Evolutionary conservation across 257 asterid genomes (phyloP), one percentile per base, ranked within the genome.

Genomic region (Penstemon eatonii): DNA sequence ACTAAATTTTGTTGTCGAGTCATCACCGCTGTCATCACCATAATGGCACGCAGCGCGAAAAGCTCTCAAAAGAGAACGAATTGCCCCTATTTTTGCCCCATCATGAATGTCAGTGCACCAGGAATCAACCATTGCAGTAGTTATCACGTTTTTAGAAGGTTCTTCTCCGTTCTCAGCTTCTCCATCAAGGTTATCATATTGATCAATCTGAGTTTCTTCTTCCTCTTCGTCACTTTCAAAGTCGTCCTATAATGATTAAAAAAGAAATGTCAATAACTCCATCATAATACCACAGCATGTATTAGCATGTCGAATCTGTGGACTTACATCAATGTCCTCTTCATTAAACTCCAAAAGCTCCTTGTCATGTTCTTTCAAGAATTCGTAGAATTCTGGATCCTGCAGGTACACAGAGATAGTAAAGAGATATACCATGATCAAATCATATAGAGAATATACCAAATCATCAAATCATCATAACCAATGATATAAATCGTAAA

Each of bases 371-470:
- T 89, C 96, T 78, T 91, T 79, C 85, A 94, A 85, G 82, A 79
- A 91, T 73, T 89, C 89, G 69, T 80, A 91, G 70, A 91, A 94
- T 80, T 89, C 99, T 0, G 96, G 97, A 64, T 94, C 95, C 97
- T 91, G 87, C 75, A 83, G 15, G 74, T 33, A 61, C 60, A 44
- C 56, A 67, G 10, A 8, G 12, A 56, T 25, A 25, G 33, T 25
- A 25, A 25, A 25, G 33, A 25, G 33, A 25, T 25, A 25, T 25
- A 25, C 33, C 15, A 3, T 0, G 5, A 49, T 49, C n/a, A 49
- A 9, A 11, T 8, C 54, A 10, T 6, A 46, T 3, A 49, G 5
- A 49, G 11, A 10, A 49, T 49, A 10, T 49, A 12, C 10, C 11
- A 9, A 9, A 12, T 8, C n/a, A 10, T 49, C n/a, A 11, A 9